Base-by-base conservation (phyloP, 148 eudicot genomes). In the Rhododendron henanense region DNA sequence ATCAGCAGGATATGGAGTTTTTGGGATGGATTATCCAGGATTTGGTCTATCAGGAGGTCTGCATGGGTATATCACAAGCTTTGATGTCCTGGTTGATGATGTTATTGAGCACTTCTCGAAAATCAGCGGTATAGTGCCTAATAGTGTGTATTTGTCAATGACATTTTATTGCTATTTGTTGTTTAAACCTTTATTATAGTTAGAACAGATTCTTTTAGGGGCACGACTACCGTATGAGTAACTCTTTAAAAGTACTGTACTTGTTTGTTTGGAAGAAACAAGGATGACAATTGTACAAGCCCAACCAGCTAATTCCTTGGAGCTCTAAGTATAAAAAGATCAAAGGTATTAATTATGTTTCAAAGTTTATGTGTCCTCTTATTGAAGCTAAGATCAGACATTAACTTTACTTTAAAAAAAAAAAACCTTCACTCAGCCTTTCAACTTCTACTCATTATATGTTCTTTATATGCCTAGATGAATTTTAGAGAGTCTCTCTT, bases 31-130 rank as follows among this genome's bases (percentile, higher is more conserved):
- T 85, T 95, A 91, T 89, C 98, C 99, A n/a, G 99, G 99, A 83
- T 97, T 95, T 90, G 99, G 99, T 88, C 99, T 97, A 87, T 97
- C 99, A 9, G 96, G 94, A 82, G 99, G 99, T 89, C 93, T 97
- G 85, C 99, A 97, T 91, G 91, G 96, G n/a, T 95, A 91, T 87
- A 91, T 97, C 86, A 91, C 93, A 82, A 93, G 92, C 84, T 94
- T 97, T 89, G 95, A 97, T 79, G 33, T 37, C 47, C 88, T 97
- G 3, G 98, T 95, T 6, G 98, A 95, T 87, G 95, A 94, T 82
- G 99, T 94, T 37, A 86, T 95, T n/a, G 98, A 97, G 89, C 91
- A 94, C 78, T 97, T 88, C 89, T 90, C 95, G 50, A 92, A 92
- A 91, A 86, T 91, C 71, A 94, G 87, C 93, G 98, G 98, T 97